A percentile compares a stretch with the other conserved stretches of the same genome.
Conservation (phyloP, 257 asterid genomes). For the Penstemon eatonii region DNA sequence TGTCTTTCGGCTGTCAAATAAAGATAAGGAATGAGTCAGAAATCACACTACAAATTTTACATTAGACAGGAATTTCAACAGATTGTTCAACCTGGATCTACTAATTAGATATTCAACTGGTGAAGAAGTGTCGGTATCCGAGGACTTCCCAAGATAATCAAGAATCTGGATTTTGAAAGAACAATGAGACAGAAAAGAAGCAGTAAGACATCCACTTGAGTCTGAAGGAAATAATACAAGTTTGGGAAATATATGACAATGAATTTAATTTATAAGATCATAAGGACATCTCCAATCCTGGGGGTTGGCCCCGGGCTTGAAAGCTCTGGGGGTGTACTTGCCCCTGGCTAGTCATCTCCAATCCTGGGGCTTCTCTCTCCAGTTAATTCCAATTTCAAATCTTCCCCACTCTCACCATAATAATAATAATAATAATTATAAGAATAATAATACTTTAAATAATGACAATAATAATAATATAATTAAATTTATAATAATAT, state of each 20-base stretch:
- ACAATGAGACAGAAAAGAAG: slow-evolving; percentile 13
- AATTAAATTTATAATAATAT: too few relatives aligned
- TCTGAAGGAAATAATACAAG: background rate
- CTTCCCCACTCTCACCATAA: too few relatives aligned
- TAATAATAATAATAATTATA: too few relatives aligned
- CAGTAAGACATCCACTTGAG: background rate
- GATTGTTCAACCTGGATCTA: slow-evolving; percentile 70
- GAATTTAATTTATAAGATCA: slow-evolving; percentile 19
- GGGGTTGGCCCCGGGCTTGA: too few relatives aligned
- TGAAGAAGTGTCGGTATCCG: slow-evolving; percentile 76
- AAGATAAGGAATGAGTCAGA: slow-evolving; percentile 26
- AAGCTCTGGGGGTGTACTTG: too few relatives aligned
- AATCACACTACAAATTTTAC: slow-evolving; percentile 8
- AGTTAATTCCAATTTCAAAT: too few relatives aligned
- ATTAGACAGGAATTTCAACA: slow-evolving; percentile 20
- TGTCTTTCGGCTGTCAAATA: slow-evolving; percentile 80
- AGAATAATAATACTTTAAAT: too few relatives aligned
- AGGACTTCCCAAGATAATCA: slow-evolving; percentile 74
- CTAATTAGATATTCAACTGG: slow-evolving; percentile 71
- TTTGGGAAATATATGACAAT: background rate
- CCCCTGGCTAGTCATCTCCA: too few relatives aligned
- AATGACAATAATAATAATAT: too few relatives aligned
- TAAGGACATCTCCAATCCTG: too few relatives aligned
- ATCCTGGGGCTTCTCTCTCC: too few relatives aligned
- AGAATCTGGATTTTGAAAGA: slow-evolving; percentile 53